Evolutionary conservation across 441 rosid species (phyloP).

Genomic region (Isatis lusitanica): DNA sequence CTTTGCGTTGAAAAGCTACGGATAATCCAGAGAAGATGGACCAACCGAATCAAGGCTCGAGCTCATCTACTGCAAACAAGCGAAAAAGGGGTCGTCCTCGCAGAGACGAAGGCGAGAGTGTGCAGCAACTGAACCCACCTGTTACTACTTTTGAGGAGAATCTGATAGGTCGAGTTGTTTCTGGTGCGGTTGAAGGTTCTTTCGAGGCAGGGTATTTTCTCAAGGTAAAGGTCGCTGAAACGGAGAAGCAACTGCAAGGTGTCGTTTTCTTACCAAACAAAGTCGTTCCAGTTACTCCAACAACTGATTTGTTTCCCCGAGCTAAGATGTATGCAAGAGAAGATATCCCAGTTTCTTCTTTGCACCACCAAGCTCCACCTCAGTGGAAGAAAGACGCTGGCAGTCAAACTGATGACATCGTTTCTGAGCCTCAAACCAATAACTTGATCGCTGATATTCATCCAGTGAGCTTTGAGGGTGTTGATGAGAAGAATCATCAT

Average conservation of each 20-base stretch:
- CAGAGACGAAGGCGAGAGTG: conserved; percentile 49
- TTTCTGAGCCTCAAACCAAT: conserved; percentile 9
- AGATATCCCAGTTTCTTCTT: conserved; percentile 46
- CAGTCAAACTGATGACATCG: conserved; percentile 38
- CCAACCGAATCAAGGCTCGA: conserved; percentile 42
- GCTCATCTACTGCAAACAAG: conserved; percentile 46
- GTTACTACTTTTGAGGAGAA: conserved; percentile 27
- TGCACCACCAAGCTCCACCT: conserved; percentile 20
- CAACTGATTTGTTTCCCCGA: conserved; percentile 77
- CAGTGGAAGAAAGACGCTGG: conserved; percentile 27
- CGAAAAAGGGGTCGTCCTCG: conserved; percentile 80
- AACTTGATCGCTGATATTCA: not conserved
- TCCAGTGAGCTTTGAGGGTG: conserved; percentile 21
- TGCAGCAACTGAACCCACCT: conserved; percentile 42
- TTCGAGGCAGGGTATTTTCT: conserved; percentile 87
- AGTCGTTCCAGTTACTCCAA: conserved; percentile 55
- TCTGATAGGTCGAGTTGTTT: conserved; percentile 69
- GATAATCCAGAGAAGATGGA: conserved; percentile 41
- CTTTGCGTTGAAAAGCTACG: not conserved
- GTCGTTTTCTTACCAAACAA: conserved; percentile 66
- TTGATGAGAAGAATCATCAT: conserved; percentile 16
- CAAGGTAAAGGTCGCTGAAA: conserved; percentile 58
- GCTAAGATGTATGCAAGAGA: conserved; percentile 63
- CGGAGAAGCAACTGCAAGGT: conserved; percentile 62
- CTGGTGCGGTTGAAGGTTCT: conserved; percentile 79